phyloP scores from a whole-genome alignment of 441 rosid species.

The Syzygium malaccense region DNA sequence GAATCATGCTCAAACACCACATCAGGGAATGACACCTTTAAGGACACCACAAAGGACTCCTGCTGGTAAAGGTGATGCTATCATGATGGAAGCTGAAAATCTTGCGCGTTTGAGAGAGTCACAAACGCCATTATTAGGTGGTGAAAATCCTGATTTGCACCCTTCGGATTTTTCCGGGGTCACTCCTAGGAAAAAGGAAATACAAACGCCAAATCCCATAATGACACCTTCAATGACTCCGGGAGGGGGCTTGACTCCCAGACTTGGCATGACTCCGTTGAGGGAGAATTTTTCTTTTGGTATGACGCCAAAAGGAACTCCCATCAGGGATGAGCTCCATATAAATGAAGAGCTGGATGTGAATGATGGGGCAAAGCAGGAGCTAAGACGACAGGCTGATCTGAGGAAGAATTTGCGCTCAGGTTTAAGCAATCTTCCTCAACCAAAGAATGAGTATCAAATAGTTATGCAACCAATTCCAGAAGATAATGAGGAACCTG shows the following conservation, averaged over 20 bases:
- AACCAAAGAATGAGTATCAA: conserved; percentile 90
- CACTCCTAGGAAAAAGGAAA: conserved; percentile 81
- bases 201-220: conserved; percentile 92
- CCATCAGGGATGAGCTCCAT: conserved; percentile 91
- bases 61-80: conserved; percentile 93
- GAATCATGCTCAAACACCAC: conserved; percentile 88
- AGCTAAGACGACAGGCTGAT: conserved; percentile 75
- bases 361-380: conserved; percentile 67
- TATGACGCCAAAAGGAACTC: conserved; percentile 90
- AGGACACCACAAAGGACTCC: conserved; percentile 98
- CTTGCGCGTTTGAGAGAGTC: conserved; percentile 94
- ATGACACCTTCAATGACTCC: conserved; percentile 89
- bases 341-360: conserved; percentile 91
- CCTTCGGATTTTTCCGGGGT: conserved; percentile 99
- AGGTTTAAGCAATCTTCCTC: conserved; percentile 80
- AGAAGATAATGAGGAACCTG: conserved; percentile 81
- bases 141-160: conserved; percentile 97
- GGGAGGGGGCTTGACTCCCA: conserved; percentile 77
- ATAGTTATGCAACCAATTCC: conserved; percentile 74
- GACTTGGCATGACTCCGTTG: conserved; percentile 86
- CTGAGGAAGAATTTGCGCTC: conserved; percentile 66
- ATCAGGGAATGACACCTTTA: conserved; percentile 78
- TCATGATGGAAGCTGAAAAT: conserved; percentile 99
- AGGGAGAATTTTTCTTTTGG: conserved; percentile 78
- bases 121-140: conserved; percentile 96